Percentiles rank a stretch among this genome's conserved stretches.
Evolutionary conservation across 179 eudicot genomes (phyloP).

Genomic region (Carnegiea gigantea): DNA sequence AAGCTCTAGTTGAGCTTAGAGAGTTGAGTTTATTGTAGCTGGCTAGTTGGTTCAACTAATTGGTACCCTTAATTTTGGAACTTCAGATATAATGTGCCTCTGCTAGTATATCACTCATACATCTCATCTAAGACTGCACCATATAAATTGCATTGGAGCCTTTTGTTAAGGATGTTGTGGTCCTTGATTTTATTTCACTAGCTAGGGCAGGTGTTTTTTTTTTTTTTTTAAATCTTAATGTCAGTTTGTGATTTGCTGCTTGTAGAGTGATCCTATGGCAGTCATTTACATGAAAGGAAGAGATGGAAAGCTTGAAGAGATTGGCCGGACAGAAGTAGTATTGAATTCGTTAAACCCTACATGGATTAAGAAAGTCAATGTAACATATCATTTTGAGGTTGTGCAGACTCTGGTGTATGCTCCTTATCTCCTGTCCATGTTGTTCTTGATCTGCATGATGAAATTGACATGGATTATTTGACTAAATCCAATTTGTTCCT

Average conservation of each 20-base stretch:
- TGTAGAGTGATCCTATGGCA: constrained; percentile 97
- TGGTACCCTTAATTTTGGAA: background rate
- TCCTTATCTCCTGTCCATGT: constrained; percentile 10
- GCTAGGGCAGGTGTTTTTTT: background rate
- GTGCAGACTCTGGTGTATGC: constrained; percentile 93
- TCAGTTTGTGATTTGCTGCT: constrained; percentile 18
- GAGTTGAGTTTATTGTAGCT: background rate
- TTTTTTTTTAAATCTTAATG: background rate
- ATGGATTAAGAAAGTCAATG: constrained; percentile 71
- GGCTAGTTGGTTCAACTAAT: background rate
- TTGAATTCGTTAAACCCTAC: constrained; percentile 78
- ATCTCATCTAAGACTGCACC: background rate
- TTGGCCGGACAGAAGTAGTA: constrained; percentile 92
- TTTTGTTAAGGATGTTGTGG: background rate
- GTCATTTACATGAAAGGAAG: constrained; percentile 75
- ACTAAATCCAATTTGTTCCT: constrained; percentile 14
- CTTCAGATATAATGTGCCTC: background rate
- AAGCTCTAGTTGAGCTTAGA: background rate
- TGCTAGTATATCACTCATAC: background rate
- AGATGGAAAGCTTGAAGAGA: constrained; percentile 90
- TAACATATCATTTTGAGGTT: constrained; percentile 84
- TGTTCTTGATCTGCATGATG: constrained; percentile 14
- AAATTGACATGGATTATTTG: constrained; percentile 13
- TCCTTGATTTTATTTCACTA: background rate
- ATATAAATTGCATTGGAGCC: background rate